Conservation (phyloP, 106 monocot genomes). For the Ottelia alismoides region DNA sequence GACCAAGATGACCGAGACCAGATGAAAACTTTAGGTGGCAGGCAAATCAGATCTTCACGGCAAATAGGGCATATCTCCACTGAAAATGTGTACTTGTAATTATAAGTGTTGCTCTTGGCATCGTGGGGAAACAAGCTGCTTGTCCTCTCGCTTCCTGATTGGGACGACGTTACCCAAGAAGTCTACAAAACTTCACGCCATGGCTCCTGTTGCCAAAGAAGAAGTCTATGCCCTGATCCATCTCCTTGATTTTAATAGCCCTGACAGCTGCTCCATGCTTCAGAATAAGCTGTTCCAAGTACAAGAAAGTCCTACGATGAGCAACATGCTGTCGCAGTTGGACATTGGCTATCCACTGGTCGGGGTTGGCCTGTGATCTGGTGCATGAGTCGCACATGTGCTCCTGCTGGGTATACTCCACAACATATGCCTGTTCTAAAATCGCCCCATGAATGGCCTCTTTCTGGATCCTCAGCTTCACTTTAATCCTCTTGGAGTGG, state of each 20-base stretch:
- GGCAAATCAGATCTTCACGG: too few species aligned
- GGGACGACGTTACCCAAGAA: conserved; percentile 17
- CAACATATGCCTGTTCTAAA: conserved; percentile 47
- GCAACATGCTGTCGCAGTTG: conserved; percentile 78
- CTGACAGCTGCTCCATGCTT: too few species aligned
- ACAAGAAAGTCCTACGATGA: conserved; percentile 72
- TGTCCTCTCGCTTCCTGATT: conserved; percentile 4
- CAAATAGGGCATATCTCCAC: conserved; percentile 17
- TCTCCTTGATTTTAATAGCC: too few species aligned
- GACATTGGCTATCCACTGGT: conserved; percentile 77
- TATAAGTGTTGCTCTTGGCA: conserved; percentile 13
- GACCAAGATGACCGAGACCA: conserved; percentile 8
- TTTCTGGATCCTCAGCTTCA: conserved; percentile 44
- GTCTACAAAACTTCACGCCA: too few species aligned
- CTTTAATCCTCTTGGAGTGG: too few species aligned
- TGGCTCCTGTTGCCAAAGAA: conserved; percentile 47
- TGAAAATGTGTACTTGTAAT: conserved; percentile 16
- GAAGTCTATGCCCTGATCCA: too few species aligned
- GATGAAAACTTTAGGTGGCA: conserved; percentile 7
- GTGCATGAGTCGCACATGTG: too few species aligned
- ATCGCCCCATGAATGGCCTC: conserved; percentile 46
- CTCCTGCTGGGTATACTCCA: too few species aligned
- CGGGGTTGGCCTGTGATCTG: conserved; percentile 50
- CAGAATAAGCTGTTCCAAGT: too few species aligned
- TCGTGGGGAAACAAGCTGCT: conserved; percentile 14